Conservation (phyloP, 2,329 filamentous ascomycete species). For the Aspergillus pseudotamarii region DNA sequence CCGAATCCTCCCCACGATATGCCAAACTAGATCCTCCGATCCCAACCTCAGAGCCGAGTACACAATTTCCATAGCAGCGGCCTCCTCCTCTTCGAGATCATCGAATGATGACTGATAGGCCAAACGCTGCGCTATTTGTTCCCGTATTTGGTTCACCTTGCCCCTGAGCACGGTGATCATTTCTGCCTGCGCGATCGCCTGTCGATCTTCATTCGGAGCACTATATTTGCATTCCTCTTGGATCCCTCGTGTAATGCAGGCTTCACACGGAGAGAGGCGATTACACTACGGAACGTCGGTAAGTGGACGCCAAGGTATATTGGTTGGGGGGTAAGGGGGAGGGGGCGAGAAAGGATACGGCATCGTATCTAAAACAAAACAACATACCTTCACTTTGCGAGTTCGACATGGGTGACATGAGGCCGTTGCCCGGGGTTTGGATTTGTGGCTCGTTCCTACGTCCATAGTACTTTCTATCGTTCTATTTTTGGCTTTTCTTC, state of each 20-base stretch:
- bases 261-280: conserved; percentile 19
- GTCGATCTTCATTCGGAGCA: conserved; percentile 16
- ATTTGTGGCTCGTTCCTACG: conserved; percentile 1
- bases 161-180: conserved; percentile 18
- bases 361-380: not conserved
- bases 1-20: conserved; percentile 15
- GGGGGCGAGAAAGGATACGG: too few relatives aligned
- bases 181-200: conserved; percentile 23
- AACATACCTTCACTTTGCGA: conserved; percentile 21
- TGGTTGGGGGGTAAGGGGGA: not conserved
- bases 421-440: conserved; percentile 21
- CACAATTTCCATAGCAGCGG: conserved; percentile 16
- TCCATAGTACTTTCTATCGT: not conserved
- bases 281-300: conserved; percentile 15
- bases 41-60: conserved; percentile 15
- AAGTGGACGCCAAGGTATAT: not conserved
- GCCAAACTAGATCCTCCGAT: conserved; percentile 11
- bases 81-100: conserved; percentile 3
- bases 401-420: conserved; percentile 19
- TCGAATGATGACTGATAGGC: not conserved
- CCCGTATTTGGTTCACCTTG: conserved; percentile 13
- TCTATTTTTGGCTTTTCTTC: not conserved
- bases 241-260: conserved; percentile 19
- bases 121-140: conserved; percentile 3
- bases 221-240: conserved; percentile 20